Base-by-base conservation (phyloP, 441 rosid species). In the Pelargonium cotyledonis region DNA sequence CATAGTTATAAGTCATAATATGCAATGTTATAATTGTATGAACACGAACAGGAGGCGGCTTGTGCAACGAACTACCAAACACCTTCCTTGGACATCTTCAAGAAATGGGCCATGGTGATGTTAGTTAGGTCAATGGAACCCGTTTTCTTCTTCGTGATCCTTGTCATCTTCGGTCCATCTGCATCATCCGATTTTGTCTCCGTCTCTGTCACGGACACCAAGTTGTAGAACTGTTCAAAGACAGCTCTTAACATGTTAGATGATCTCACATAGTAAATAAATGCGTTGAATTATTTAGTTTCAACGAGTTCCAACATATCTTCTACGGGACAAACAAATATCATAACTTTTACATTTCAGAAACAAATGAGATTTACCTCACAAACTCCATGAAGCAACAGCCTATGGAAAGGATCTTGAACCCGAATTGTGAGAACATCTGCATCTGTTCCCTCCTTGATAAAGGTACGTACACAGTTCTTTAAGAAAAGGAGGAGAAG, bases 381-480 rank as follows among this genome's bases (percentile, higher is more conserved):
- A 75, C 98, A 89, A 63, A 92, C 94, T 74, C 97, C 98, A 70
- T 92, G 98, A 75, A 90, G 82, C 74, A 92, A 75, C 81, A 92
- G 79, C 79, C 98, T 80, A 53, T 83, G 96, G 68, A 93, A 93
- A 55, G 97, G 90, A 72, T 93, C 98, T 82, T 86, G 92, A 76
- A 93, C 92, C 76, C 73, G 79, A 55, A 89, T 76, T 29, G 79
- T 76, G 60, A 93, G 95, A 69, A 79, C 81, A 40, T 88, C 90
- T 41, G 77, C 89, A 71, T 81, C 86, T 65, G 68, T 69, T 14
- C 82, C 76, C 61, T 85, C 89, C 55, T 74, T 74, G 58, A 90
- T 77, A 77, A 89, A 90, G 14, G 83, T 74, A 68, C 90, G 82
- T 55, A 93, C 69, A 77, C 92, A 85, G 44, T 72, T 83, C 98